Base-by-base conservation (phyloP, 108 stramenopile species). In the Phaeodactylum tricornutum region DNA sequence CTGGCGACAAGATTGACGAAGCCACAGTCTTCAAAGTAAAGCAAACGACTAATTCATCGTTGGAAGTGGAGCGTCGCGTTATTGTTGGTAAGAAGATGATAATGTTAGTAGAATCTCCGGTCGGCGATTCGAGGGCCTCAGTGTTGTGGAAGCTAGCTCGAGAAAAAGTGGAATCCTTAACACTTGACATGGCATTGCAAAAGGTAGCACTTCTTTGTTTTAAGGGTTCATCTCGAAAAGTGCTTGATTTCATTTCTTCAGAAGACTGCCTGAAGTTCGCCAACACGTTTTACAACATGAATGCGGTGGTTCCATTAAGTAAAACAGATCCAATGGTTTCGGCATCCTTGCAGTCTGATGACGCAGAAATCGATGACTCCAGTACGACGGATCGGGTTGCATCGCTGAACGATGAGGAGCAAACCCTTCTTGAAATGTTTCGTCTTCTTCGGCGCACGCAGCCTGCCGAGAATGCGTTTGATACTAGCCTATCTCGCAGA, bases 241-340 rank as follows among this genome's bases (percentile, higher is more conserved):
- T 66, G 12, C 62, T 89, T n/a, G 17, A 39, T 11, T 89, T 89
- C 59, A 39, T 53, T 3, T 65, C 46, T 21, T 58, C 78, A 0
- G 73, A 77, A 6, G 71, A 74, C 5, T 80, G 78, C 37, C 62
- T 85, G 42, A 37, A 59, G 8, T 89, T 89, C 53, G 80, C 83
- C 7, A 79, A 81, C 53, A 66, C 64, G 21, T 79, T 81, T 40
- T 77, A 82, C 42, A 63, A 74, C 9, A 57, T 71, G 29, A 43
- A 49, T 19, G 51, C 28, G 23, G 26, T 32, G 17, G 9, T 21
- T 41, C 35, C 25, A 22, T 22, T 3, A 33, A 16, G 38, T 23
- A 46, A 29, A 15, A 43, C 34, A 37, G 41, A 34, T 2, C 37
- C 23, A 19, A 20, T 12, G 9, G 9, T 43, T 31, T 22, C 29